phyloP scores from a whole-genome alignment of 2,329 filamentous ascomycete species.

The Cladosporium sp. region DNA sequence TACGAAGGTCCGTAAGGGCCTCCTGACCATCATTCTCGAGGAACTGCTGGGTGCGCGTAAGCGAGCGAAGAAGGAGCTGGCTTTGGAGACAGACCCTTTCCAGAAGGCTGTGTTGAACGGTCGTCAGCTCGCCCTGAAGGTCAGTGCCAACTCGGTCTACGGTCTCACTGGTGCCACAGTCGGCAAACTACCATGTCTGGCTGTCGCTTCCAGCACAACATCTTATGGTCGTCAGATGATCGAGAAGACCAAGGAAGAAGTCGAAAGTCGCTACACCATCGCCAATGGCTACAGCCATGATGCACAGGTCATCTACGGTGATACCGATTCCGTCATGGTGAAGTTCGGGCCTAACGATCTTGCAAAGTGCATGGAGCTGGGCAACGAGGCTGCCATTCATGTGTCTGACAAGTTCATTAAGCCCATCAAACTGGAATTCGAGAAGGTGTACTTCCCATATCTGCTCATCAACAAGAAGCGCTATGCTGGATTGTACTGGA shows the following conservation, averaged over 20 bases:
- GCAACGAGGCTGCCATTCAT: constrained; percentile 83
- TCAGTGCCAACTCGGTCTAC: constrained; percentile 97
- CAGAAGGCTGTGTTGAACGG: constrained; percentile 97
- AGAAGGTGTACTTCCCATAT: constrained; percentile 98
- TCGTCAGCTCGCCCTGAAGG: constrained; percentile 90
- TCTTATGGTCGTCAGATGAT: constrained; percentile 99
- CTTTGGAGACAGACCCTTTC: constrained; percentile 86
- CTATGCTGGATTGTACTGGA: constrained; percentile 98
- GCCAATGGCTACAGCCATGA: constrained; percentile 93
- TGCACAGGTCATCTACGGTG: constrained; percentile 95
- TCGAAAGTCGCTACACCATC: constrained; percentile 83
- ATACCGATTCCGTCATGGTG: constrained; percentile 99
- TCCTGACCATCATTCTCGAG: constrained; percentile 92
- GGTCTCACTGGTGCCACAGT: constrained; percentile 94
- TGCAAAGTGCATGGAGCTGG: constrained; percentile 84
- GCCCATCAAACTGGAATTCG: constrained; percentile 98
- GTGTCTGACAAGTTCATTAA: constrained; percentile 92
- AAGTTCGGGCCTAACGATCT: constrained; percentile 92
- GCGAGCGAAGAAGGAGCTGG: constrained; percentile 85
- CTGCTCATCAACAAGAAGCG: constrained; percentile 99
- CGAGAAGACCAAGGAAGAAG: constrained; percentile 94
- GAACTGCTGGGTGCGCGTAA: constrained; percentile 90
- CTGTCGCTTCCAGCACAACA: constrained; percentile 94
- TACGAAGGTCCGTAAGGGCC: constrained; percentile 78
- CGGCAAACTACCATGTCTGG: constrained; percentile 89